Evolutionary conservation across 257 asterid species (phyloP).

Genomic region (Solanum medicagineum): DNA sequence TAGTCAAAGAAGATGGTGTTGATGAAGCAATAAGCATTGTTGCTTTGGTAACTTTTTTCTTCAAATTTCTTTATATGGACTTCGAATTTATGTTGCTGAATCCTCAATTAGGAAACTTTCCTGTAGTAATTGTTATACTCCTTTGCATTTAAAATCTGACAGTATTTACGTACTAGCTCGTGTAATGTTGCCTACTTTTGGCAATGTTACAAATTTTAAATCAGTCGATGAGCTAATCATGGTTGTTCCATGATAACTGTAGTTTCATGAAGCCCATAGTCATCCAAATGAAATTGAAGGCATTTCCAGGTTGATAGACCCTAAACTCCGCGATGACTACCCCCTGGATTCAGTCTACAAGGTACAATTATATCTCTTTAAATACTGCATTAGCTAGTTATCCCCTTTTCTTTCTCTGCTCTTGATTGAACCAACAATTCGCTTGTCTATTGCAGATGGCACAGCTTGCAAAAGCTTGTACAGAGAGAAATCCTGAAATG

Average conservation of each 20-base stretch:
- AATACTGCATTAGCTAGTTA: neutral
- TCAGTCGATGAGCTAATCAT: neutral
- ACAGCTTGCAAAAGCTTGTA: slow-evolving; percentile 74
- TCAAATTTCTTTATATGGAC: neutral
- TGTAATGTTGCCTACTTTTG: neutral
- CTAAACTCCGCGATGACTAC: slow-evolving; percentile 59
- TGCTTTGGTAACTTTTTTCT: slow-evolving; percentile 36
- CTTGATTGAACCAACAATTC: neutral
- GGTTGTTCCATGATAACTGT: neutral
- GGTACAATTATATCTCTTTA: slow-evolving; percentile 16
- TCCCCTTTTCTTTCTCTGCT: neutral
- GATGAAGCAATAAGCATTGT: slow-evolving; percentile 82
- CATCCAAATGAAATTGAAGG: slow-evolving; percentile 40
- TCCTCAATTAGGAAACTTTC: neutral
- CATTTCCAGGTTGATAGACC: slow-evolving; percentile 51
- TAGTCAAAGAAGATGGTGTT: slow-evolving; percentile 35
- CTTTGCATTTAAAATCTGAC: neutral
- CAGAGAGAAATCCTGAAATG: slow-evolving; percentile 65
- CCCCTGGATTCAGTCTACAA: slow-evolving; percentile 56
- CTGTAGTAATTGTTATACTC: neutral
- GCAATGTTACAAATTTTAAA: neutral
- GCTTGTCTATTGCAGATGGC: slow-evolving; percentile 36
- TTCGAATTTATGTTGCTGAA: neutral
- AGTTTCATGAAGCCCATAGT: slow-evolving; percentile 72
- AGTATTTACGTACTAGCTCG: neutral